phyloP scores from a whole-genome alignment of 352 stramenopile species.

The Achlya hypogyna region DNA sequence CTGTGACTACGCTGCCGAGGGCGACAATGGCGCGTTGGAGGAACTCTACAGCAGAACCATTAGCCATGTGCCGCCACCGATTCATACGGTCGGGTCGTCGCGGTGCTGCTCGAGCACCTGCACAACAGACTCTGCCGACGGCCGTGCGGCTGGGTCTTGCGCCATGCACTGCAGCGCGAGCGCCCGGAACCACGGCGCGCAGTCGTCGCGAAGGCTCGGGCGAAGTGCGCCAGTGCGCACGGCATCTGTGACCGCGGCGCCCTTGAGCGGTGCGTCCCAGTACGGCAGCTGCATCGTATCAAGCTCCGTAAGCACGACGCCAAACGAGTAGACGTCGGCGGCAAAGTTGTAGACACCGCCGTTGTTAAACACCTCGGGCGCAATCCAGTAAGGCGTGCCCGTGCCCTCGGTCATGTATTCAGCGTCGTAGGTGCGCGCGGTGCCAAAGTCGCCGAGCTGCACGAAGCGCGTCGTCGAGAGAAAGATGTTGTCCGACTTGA shows the following conservation, averaged over 20 bases:
- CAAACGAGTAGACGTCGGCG: slow-evolving; percentile 80
- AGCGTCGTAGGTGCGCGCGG: slow-evolving; percentile 29
- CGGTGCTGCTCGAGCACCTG: background rate
- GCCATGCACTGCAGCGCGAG: slow-evolving; percentile 6
- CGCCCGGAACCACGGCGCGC: background rate
- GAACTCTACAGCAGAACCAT: too few relatives aligned
- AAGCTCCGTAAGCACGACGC: slow-evolving; percentile 39
- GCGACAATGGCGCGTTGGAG: too few relatives aligned
- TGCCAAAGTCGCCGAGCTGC: slow-evolving; percentile 83
- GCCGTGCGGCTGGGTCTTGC: background rate
- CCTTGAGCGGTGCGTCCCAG: background rate
- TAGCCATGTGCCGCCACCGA: too few relatives aligned
- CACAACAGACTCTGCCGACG: background rate
- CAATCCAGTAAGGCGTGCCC: slow-evolving; percentile 87
- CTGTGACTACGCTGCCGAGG: too few relatives aligned
- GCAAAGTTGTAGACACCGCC: slow-evolving; percentile 77
- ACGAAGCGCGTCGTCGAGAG: slow-evolving; percentile 37
- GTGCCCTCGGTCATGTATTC: slow-evolving; percentile 17
- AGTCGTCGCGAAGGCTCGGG: background rate
- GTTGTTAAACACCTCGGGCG: slow-evolving; percentile 77
- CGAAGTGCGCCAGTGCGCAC: background rate
- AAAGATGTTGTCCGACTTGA: background rate
- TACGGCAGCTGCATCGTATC: background rate
- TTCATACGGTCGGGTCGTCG: background rate
- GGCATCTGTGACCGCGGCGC: background rate